A percentile compares a stretch with the other conserved stretches of the same genome.
Evolutionary conservation across 176 grass and related monocot genomes (phyloP).

Genomic region (Thinopyrum elongatum): DNA sequence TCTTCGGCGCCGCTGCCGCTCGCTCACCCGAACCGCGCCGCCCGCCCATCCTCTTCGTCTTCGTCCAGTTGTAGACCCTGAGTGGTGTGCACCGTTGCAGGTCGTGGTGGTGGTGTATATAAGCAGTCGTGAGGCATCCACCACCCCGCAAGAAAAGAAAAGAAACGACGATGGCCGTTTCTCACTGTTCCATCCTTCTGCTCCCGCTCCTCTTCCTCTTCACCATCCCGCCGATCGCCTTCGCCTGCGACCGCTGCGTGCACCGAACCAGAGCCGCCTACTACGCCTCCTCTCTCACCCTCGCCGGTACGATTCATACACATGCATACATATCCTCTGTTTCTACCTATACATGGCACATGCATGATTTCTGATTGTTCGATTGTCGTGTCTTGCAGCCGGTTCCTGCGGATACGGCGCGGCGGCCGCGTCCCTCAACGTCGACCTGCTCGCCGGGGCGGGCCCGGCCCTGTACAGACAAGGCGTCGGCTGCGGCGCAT

Average conservation of each 20-base stretch:
- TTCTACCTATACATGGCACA: background rate
- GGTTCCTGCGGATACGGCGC: conserved; percentile 84
- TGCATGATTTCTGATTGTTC: background rate
- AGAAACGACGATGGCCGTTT: conserved; percentile 30
- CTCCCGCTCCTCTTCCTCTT: conserved; percentile 4
- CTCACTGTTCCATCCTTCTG: background rate
- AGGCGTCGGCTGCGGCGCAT: conserved; percentile 81
- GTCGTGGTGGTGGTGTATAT: conserved; percentile 18
- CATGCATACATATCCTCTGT: background rate
- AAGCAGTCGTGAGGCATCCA: conserved; percentile 31
- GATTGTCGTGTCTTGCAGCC: conserved; percentile 20
- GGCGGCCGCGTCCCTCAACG: conserved; percentile 49
- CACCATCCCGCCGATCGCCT: conserved; percentile 27
- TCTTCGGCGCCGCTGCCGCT: too few relatives aligned
- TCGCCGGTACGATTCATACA: conserved; percentile 34
- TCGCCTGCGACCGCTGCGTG: conserved; percentile 77
- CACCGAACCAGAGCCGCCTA: conserved; percentile 47
- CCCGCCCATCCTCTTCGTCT: too few relatives aligned
- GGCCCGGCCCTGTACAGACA: conserved; percentile 49
- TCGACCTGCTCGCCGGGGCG: conserved; percentile 48
- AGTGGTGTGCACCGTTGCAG: background rate
- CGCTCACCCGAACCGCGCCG: too few relatives aligned
- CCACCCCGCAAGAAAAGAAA: background rate
- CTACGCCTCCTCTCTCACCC: conserved; percentile 50
- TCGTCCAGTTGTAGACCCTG: too few relatives aligned